Conservation (phyloP, 1,139 yeast genomes). For the Meyerozyma elateridarum region DNA sequence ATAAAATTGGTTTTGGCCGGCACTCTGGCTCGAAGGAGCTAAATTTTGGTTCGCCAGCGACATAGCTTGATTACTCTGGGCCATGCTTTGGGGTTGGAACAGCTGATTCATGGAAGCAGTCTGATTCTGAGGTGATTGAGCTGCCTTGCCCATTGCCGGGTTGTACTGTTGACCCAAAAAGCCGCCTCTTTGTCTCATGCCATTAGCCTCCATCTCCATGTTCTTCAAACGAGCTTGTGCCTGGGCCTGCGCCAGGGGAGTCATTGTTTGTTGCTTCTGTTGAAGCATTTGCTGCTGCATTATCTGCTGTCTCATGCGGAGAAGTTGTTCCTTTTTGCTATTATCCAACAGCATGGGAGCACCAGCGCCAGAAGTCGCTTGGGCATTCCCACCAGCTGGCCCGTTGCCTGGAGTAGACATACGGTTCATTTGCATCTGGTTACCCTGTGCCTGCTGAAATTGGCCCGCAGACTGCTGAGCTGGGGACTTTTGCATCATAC, state of each 20-base stretch:
- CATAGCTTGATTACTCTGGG: too few relatives aligned
- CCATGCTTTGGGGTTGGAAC: slow-evolving; percentile 6
- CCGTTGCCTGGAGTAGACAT: too few relatives aligned
- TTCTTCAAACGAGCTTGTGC: slow-evolving; percentile 7
- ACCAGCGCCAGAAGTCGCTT: too few relatives aligned
- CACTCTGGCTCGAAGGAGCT: slow-evolving; percentile 10
- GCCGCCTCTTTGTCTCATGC: slow-evolving; percentile 1
- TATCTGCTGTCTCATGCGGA: slow-evolving; percentile 37
- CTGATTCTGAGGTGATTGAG: slow-evolving; percentile 6
- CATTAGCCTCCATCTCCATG: slow-evolving; percentile 2
- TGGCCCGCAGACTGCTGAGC: background rate
- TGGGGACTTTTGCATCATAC: background rate
- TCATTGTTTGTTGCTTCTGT: slow-evolving; percentile 6
- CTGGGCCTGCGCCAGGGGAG: slow-evolving; percentile 9
- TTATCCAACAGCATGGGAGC: slow-evolving; percentile 8
- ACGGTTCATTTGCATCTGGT: slow-evolving; percentile 3
- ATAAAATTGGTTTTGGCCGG: slow-evolving; percentile 5
- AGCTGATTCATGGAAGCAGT: slow-evolving; percentile 3
- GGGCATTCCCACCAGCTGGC: too few relatives aligned
- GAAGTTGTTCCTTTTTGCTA: slow-evolving; percentile 21
- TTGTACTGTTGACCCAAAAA: slow-evolving; percentile 6
- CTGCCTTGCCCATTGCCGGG: slow-evolving; percentile 12
- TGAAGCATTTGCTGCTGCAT: slow-evolving; percentile 37
- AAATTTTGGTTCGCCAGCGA: too few relatives aligned
- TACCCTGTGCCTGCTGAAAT: background rate